Evolutionary conservation across 148 eudicot genomes (phyloP), one percentile per base, ranked within the genome.

Genomic region (Nepenthes mirabilis): DNA sequence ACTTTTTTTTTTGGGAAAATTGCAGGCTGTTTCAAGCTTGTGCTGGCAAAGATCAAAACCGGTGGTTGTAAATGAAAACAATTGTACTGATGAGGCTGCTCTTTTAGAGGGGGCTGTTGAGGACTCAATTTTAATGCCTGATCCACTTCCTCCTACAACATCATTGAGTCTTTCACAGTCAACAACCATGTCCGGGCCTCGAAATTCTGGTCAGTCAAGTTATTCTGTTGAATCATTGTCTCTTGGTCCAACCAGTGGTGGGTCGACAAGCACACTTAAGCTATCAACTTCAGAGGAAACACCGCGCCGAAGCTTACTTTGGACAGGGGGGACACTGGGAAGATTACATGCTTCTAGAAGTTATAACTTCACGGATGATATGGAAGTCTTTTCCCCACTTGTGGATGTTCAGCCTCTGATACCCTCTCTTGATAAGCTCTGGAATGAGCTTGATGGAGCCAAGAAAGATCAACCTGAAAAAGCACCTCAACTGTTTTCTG

Each of bases 301-400:
- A 33, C 81, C 95, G 59, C 75, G 70, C 11, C 59, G 79, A 66
- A 84, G 82, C 75, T 68, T 78, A 52, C 64, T 80, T 35, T 67
- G 82, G 79, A 47, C 82, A 43, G 88, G 94, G 66, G 84, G 91
- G 70, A 37, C 68, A 66, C 73, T 88, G 70, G 68, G 80, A 65
- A 84, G 90, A 75, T 79, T 93, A 66, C 88, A 82, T 71, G 81
- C 91, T 49, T 56, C 91, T 73, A 77, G 95, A 58, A 72, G 67
- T 69, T 72, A 74, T 73, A 83, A 79, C 72, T 73, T 82, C 58
- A 86, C 80, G 75, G 99, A 93, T 78, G 97, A 88, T 59, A 93
- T 93, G 99, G 95, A 89, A 47, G 86, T 93, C n/a, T 93, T 93
- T 64, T 93, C 99, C 58, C 99, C 99, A 33, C 87, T 88, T 65